Conservation (phyloP, 495 filamentous ascomycete genomes). For the Monascus purpureus region DNA sequence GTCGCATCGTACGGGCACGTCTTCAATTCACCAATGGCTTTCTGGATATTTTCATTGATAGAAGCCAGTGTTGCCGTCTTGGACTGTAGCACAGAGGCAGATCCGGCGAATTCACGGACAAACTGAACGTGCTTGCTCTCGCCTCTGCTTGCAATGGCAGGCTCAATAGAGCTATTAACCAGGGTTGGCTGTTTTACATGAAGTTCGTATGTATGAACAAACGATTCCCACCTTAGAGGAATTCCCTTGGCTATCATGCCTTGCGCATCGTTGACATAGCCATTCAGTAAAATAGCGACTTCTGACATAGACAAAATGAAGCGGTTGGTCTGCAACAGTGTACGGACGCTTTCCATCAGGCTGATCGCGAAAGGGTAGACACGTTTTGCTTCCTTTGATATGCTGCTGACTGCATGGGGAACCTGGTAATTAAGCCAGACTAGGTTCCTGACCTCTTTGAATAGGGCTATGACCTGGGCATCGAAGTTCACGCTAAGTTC, state of each 20-base stretch:
- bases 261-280: slow-evolving; percentile 82
- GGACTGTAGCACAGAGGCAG: slow-evolving; percentile 69
- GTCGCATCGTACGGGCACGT: slow-evolving; percentile 66
- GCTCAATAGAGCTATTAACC: slow-evolving; percentile 44
- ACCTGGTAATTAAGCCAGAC: slow-evolving; percentile 86
- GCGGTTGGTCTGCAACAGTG: slow-evolving; percentile 71
- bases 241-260: slow-evolving; percentile 70
- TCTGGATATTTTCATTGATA: slow-evolving; percentile 73
- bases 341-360: slow-evolving; percentile 92
- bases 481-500: slow-evolving; percentile 95
- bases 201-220: slow-evolving; percentile 89
- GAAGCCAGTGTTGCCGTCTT: slow-evolving; percentile 67
- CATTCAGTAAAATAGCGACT: slow-evolving; percentile 72
- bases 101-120: slow-evolving; percentile 77
- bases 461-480: slow-evolving; percentile 86
- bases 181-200: slow-evolving; percentile 62
- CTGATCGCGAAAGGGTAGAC: slow-evolving; percentile 97
- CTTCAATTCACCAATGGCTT: slow-evolving; percentile 68
- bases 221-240: slow-evolving; percentile 88
- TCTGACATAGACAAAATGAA: slow-evolving; percentile 71
- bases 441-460: slow-evolving; percentile 97
- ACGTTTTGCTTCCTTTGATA: slow-evolving; percentile 91
- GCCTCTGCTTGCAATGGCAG: slow-evolving; percentile 38
- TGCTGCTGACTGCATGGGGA: slow-evolving; percentile 83
- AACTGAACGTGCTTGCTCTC: slow-evolving; percentile 95